These are phyloP conservation scores for Talaromyces sp. DNA, from an alignment of 2,329 filamentous ascomycete species.

Conservation along the genomic window DNA sequence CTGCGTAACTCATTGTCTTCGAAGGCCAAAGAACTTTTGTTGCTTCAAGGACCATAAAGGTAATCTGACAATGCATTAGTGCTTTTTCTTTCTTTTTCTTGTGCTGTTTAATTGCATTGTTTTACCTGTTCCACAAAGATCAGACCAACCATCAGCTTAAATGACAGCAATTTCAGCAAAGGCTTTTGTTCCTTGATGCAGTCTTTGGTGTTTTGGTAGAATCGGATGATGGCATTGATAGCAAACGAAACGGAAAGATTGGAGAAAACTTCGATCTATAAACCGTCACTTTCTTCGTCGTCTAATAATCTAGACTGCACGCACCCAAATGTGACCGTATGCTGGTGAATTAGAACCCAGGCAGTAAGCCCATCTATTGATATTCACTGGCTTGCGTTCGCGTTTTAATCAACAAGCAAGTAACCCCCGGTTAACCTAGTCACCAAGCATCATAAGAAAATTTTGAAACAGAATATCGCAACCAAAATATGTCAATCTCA, in stretches of 20 bases:
- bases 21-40: background rate
- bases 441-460: too few species aligned
- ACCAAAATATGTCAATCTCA: too few species aligned
- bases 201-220: background rate
- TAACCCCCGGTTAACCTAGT: too few species aligned
- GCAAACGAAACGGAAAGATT: conserved; percentile 1
- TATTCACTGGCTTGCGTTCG: too few species aligned
- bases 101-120: too few species aligned
- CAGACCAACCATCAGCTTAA: conserved; percentile 1
- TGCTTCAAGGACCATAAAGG: conserved; percentile 1
- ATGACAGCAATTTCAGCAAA: conserved; percentile 2
- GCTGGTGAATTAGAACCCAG: background rate
- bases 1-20: background rate
- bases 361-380: too few species aligned
- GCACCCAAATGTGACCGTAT: conserved; percentile 1
- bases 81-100: background rate
- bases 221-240: conserved; percentile 1
- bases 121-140: conserved; percentile 1
- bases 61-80: background rate
- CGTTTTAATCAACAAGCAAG: too few species aligned
- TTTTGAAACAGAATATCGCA: too few species aligned
- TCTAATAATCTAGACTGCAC: background rate
- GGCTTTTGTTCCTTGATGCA: conserved; percentile 3
- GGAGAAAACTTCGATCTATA: background rate
- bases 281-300: background rate